Evolutionary conservation across 75 land plant species (phyloP), one percentile per base, ranked within the genome.

Genomic region (Chamaecyparis obtusa): DNA sequence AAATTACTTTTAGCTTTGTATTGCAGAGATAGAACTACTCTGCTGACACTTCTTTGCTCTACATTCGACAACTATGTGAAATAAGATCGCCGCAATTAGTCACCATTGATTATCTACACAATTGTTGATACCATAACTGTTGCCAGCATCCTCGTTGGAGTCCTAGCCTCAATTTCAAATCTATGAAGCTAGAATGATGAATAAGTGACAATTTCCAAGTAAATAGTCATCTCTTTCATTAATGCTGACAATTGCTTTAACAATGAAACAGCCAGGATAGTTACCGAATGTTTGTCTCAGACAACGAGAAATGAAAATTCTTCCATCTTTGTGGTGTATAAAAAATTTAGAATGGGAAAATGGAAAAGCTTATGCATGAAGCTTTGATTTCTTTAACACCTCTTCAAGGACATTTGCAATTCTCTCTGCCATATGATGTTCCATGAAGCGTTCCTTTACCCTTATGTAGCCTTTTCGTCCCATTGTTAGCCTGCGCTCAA

Each of bases 341-440:
- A 24, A 75, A 74, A 14, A 33, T 39, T 77, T 77, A 37, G 24
- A 77, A 36, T 19, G 15, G 80, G 44, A 39, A 76, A 37, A 77
- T 19, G 49, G 48, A 80, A 46, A 44, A n/a, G 13, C 10, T 27
- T 46, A 81, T 81, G 83, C 46, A n/a, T 78, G 87, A 11, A 24
- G 84, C 85, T 86, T 90, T 6, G 94, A 81, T 77, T 87, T 91
- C 78, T 87, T 48, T 75, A 96, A 82, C 9, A 96, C 88, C 14
- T 91, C 89, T 88, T 92, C 91, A 11, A 97, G 89, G 54, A 97
- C 98, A 13, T 8, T 39, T 36, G 95, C 94, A 41, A 97, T 96
- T 85, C 98, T 91, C 10, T 89, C 89, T 27, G 96, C 91, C 98
- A 97, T 95, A 85, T 97, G 99, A 15, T 89, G 86, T 84, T 97